These are phyloP conservation scores for Gomphus bonarii DNA, from an alignment of 1,284 basidiomycete species.

Conservation along the genomic window DNA sequence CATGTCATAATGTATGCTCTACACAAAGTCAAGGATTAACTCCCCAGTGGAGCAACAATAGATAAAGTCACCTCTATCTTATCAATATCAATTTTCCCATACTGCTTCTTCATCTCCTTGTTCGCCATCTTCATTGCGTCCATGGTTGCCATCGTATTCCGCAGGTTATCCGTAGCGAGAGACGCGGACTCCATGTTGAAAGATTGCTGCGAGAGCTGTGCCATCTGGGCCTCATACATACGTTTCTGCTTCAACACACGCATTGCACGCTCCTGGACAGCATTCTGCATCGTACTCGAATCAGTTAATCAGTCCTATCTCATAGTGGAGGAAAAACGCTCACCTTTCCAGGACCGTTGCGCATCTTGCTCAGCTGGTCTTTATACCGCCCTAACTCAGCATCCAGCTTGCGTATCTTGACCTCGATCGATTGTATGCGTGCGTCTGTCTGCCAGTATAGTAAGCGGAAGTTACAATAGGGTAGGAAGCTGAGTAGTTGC, in stretches of 20 bases:
- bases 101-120: conserved; percentile 95
- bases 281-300: conserved; percentile 39
- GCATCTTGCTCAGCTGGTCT: conserved; percentile 92
- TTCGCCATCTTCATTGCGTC: conserved; percentile 98
- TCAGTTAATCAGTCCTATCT: background rate
- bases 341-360: conserved; percentile 94
- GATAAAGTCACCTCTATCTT: conserved; percentile 81
- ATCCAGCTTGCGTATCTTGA: conserved; percentile 96
- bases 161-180: conserved; percentile 92
- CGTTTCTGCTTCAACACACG: conserved; percentile 92
- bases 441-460: conserved; percentile 63
- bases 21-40: conserved; percentile 5
- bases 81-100: conserved; percentile 95
- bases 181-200: conserved; percentile 99
- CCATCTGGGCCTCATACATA: conserved; percentile 91
- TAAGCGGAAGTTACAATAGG: conserved; percentile 14
- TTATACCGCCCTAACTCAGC: conserved; percentile 89
- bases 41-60: background rate
- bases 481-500: conserved; percentile 19
- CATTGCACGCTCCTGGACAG: conserved; percentile 92
- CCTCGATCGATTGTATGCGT: conserved; percentile 85
- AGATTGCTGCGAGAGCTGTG: conserved; percentile 88
- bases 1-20: conserved; percentile 97
- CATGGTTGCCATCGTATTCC: conserved; percentile 99
- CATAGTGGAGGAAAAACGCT: conserved; percentile 14